phyloP scores from a whole-genome alignment of 164 flowering plant species.

The Piper longum region DNA sequence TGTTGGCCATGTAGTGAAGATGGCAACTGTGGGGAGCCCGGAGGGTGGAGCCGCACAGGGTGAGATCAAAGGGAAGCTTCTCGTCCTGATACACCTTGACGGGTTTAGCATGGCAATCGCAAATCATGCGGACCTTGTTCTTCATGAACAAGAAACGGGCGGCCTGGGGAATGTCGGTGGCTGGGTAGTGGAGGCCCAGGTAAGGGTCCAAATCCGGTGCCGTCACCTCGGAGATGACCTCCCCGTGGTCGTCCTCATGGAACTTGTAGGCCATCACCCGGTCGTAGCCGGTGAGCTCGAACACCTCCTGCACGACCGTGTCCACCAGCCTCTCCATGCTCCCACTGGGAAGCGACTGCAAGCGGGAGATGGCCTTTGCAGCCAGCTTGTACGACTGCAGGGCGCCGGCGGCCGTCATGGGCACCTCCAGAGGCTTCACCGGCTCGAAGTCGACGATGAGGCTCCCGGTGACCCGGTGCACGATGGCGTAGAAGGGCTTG shows the following conservation, averaged over 20 bases:
- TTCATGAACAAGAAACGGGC: constrained; percentile 77
- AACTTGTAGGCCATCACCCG: constrained; percentile 83
- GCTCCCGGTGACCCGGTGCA: constrained; percentile 67
- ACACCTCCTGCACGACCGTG: constrained; percentile 76
- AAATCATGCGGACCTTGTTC: constrained; percentile 79
- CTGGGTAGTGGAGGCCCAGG: constrained; percentile 81
- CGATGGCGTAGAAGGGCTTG: constrained; percentile 75
- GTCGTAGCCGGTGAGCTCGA: constrained; percentile 83
- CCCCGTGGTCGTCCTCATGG: constrained; percentile 91
- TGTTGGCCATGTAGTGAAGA: constrained; percentile 82
- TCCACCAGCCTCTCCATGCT: constrained; percentile 66
- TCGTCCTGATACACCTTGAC: constrained; percentile 76
- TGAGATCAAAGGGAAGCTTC: constrained; percentile 57
- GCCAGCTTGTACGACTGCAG: constrained; percentile 85
- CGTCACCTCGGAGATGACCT: constrained; percentile 62
- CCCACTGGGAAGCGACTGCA: constrained; percentile 76
- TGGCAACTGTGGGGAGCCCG: constrained; percentile 90
- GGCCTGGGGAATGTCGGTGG: constrained; percentile 88
- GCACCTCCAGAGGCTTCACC: constrained; percentile 72
- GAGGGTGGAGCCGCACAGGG: constrained; percentile 82
- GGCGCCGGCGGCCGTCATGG: constrained; percentile 91
- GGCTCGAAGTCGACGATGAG: constrained; percentile 78
- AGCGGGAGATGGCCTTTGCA: constrained; percentile 62
- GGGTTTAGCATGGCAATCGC: constrained; percentile 63
- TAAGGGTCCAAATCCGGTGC: constrained; percentile 73